A percentile compares a stretch with the other conserved stretches of the same genome.
phyloP scores from a whole-genome alignment of 169 alveolate species.

The Sarcocystis neurona region DNA sequence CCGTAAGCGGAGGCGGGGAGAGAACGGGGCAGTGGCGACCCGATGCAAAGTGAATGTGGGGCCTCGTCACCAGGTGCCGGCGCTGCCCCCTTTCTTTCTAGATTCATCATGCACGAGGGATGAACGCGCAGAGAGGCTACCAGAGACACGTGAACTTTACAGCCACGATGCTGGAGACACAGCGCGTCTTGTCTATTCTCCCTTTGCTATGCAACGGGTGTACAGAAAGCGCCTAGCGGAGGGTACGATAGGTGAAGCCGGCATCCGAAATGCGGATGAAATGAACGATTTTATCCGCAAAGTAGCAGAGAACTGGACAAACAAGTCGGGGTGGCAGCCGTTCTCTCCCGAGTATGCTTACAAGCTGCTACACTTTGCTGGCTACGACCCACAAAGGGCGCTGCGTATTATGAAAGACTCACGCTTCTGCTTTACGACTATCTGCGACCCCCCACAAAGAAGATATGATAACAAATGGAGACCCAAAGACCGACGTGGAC shows the following conservation, averaged over 20 bases:
- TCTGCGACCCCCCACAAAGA: constrained; percentile 82
- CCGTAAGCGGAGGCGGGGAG: constrained; percentile 22
- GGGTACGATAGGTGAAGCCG: constrained; percentile 70
- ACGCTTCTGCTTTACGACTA: constrained; percentile 70
- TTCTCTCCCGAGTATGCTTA: constrained; percentile 86
- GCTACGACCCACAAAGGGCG: constrained; percentile 81
- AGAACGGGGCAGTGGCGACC: not conserved
- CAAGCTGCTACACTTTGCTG: constrained; percentile 82
- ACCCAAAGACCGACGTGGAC: constrained; percentile 82
- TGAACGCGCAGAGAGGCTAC: not conserved
- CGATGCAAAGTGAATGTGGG: constrained; percentile 76
- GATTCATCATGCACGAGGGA: constrained; percentile 38
- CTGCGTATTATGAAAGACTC: constrained; percentile 77
- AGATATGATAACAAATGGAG: constrained; percentile 83
- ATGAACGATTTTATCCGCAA: constrained; percentile 76
- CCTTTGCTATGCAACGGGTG: constrained; percentile 76
- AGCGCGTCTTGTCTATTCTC: constrained; percentile 82
- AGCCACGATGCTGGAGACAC: constrained; percentile 58
- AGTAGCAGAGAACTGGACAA: constrained; percentile 80
- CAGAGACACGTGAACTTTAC: constrained; percentile 60
- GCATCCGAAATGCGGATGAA: constrained; percentile 76
- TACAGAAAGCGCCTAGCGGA: constrained; percentile 71
- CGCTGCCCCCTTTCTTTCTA: constrained; percentile 80
- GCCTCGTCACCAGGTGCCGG: constrained; percentile 80
- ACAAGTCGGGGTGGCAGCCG: constrained; percentile 83